Evolutionary conservation across 495 filamentous ascomycete genomes (phyloP).

Genomic region (Poronia punctata): DNA sequence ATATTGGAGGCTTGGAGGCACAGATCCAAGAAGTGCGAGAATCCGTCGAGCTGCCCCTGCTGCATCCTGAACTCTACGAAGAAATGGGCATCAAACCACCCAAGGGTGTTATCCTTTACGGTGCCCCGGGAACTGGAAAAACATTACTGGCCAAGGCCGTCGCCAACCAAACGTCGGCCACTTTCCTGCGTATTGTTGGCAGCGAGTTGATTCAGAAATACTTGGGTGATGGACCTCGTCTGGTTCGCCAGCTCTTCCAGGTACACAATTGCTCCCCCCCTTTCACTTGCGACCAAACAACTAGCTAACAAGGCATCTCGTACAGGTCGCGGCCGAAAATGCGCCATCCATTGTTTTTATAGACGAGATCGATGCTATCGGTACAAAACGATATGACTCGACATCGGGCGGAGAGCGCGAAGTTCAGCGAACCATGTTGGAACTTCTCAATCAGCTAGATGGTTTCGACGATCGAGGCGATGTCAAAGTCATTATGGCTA

Average conservation of each 20-base stretch:
- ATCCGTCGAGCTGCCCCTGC: slow-evolving; percentile 88
- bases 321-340: slow-evolving; percentile 82
- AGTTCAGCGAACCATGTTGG: slow-evolving; percentile 97
- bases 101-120: slow-evolving; percentile 99
- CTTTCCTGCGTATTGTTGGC: slow-evolving; percentile 95
- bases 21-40: slow-evolving; percentile 98
- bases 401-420: slow-evolving; percentile 96
- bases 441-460: slow-evolving; percentile 96
- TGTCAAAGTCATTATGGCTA: slow-evolving; percentile 99
- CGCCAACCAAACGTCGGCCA: slow-evolving; percentile 96
- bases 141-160: slow-evolving; percentile 96
- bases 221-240: slow-evolving; percentile 86
- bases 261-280: slow-evolving; percentile 24
- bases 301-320: background rate
- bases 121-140: slow-evolving; percentile 94
- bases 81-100: slow-evolving; percentile 99
- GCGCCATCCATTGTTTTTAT: slow-evolving; percentile 98
- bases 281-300: slow-evolving; percentile 14
- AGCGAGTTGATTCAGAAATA: slow-evolving; percentile 99
- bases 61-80: slow-evolving; percentile 97
- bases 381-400: slow-evolving; percentile 97
- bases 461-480: slow-evolving; percentile 98
- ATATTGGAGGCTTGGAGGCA: slow-evolving; percentile 90
- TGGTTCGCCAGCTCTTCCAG: slow-evolving; percentile 97
- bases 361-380: slow-evolving; percentile 98